Evolutionary conservation across 257 asterid species (phyloP), one percentile per base, ranked within the genome.

Genomic region (Coffea canephora): DNA sequence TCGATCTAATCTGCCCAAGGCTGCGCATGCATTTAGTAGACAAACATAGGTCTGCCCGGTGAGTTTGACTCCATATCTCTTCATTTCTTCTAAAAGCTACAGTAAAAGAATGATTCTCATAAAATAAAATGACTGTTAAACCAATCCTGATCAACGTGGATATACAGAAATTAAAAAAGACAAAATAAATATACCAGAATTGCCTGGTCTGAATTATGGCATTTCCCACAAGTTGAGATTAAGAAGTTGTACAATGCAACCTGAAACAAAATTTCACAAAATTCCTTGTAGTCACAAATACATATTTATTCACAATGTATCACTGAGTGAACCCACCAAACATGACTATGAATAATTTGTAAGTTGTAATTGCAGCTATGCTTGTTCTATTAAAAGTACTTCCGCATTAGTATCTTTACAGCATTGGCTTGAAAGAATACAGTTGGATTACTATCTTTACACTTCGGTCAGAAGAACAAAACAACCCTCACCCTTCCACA

Each of bases 81-180:
- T 96, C 99, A 96, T 92, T 85, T 96, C 98, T 75, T 96, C 97
- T 54, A 94, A 87, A 86, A 96, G 89, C 99, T 95, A 83, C 86
- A 86, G 73, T 64, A 48, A 69, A 82, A 83, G 66, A 52, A 88
- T 71, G 66, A 10, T 71, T 72, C 52, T 73, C 71, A 64, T 68
- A 57, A 83, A 77, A 76, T 54, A 19, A 46, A 65, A 73, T 39
- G 43, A 77, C 54, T 25, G 52, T 77, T 69, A 78, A 39, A 71
- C 79, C 18, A 74, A 12, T 31, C 70, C 52, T 21, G 8, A 55
- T 41, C 73, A 59, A 74, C 65, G 69, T 55, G 39, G 54, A 70
- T 70, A 34, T 54, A 78, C 49, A 74, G 68, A 49, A 50, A 41
- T 23, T 21, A 69, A 54, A 81, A 41, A 69, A 59, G 72, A 73